Base-by-base conservation (phyloP, 176 grass and related monocot species). In the Lolium rigidum region DNA sequence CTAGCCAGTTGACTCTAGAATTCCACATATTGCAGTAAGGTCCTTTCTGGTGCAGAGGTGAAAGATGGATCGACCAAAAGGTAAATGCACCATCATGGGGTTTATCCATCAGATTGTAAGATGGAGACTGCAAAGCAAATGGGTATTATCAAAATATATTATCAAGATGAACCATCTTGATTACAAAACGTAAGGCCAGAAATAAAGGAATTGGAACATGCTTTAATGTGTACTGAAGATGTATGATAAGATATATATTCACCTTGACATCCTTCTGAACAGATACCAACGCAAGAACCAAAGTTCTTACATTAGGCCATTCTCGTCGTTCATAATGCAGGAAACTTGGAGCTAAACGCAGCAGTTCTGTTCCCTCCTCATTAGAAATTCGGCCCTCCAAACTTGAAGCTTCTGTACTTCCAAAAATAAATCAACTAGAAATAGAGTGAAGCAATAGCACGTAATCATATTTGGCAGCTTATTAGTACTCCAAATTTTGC, bases 21-120 rank as follows among this genome's bases (percentile, higher is more conserved):
- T 95, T 92, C 93, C 95, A 52, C 94, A 93, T 88, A 93, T 93
- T 71, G 95, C 95, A 70, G 92, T 98, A 66, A 98, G 92, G 88
- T 98, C 95, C 79, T 93, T 85, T 88, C 85, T 93, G 41, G 93
- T 95, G 78, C 95, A 98, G 91, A 82, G 93, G 93, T 63, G 91
- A 95, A 76, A 98, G 95, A 64, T 78, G 77, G 25, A 95, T 82
- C 12, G 87, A 86, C 58, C 93, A 87, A 58, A 95, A 63, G 38
- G 89, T 86, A 26, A 89, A 82, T 84, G 87, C 85, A 87, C 85
- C 85, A 13, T 83, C 89, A 31, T 37, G 63, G 16, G 93, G 93
- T 46, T 92, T 91, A 83, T 88, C 89, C 93, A 93, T 95, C 31
- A 98, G 73, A 20, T 86, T 89, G 51, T 95, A 92, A 13, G 95